These are phyloP conservation scores for Geranium incanum DNA, from an alignment of 441 rosid genomes.

Conservation along the genomic window DNA sequence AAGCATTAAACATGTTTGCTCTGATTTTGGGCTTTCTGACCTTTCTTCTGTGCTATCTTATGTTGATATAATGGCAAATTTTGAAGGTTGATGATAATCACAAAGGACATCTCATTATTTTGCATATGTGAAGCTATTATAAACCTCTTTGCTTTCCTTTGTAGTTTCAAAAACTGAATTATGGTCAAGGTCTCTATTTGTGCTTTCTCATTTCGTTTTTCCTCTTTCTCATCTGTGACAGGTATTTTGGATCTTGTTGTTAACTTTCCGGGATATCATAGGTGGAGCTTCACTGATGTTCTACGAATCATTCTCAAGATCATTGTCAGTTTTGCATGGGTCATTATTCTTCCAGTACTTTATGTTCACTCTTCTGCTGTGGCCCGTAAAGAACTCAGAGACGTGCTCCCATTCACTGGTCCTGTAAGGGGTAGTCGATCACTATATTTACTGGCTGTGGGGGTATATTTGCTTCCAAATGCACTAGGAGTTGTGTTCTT, in stretches of 20 bases:
- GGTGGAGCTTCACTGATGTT: slow-evolving; percentile 79
- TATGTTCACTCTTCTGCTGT: slow-evolving; percentile 46
- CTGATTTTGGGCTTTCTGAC: not conserved
- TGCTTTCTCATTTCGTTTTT: slow-evolving; percentile 13
- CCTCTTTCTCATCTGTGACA: slow-evolving; percentile 26
- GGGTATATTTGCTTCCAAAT: slow-evolving; percentile 71
- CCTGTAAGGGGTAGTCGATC: slow-evolving; percentile 66
- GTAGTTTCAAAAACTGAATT: not conserved
- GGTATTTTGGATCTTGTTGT: slow-evolving; percentile 82
- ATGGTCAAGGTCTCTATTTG: not conserved
- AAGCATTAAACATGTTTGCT: not conserved
- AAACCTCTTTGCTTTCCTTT: not conserved
- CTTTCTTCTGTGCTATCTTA: not conserved
- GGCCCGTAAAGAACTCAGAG: slow-evolving; percentile 35
- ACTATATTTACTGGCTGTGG: slow-evolving; percentile 65
- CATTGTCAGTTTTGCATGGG: slow-evolving; percentile 72
- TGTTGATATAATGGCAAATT: not conserved
- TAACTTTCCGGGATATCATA: slow-evolving; percentile 91
- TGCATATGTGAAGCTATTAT: not conserved
- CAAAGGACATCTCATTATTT: not conserved
- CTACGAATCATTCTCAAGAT: slow-evolving; percentile 72
- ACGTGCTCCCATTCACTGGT: slow-evolving; percentile 49
- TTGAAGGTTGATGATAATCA: not conserved
- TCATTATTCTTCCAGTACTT: slow-evolving; percentile 64
- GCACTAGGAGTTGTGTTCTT: slow-evolving; percentile 66